These are phyloP conservation scores for Globisporangium perplexum DNA, from an alignment of 352 stramenopile genomes.

Conservation along the genomic window DNA sequence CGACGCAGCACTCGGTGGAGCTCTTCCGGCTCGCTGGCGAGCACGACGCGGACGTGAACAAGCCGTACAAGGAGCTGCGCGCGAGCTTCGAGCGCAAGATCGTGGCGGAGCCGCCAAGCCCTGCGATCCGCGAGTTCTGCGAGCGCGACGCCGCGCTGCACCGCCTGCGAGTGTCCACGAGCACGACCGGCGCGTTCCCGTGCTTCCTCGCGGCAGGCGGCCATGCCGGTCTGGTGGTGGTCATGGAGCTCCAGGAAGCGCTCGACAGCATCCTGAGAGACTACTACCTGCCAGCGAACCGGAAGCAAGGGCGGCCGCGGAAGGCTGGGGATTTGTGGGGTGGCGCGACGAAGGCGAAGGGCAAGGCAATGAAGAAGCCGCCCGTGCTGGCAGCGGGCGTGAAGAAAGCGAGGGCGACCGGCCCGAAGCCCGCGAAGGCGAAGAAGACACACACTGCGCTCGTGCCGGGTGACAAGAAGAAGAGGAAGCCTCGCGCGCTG, in stretches of 20 bases:
- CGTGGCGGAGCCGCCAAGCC: slow-evolving; percentile 35
- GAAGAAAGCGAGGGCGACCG: slow-evolving; percentile 19
- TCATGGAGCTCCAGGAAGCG: slow-evolving; percentile 60
- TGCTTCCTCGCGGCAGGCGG: slow-evolving; percentile 62
- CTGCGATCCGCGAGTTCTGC: slow-evolving; percentile 56
- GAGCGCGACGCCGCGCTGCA: slow-evolving; percentile 77
- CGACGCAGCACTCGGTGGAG: slow-evolving; percentile 61
- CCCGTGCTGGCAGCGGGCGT: neutral
- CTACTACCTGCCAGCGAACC: slow-evolving; percentile 41
- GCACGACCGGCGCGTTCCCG: slow-evolving; percentile 29
- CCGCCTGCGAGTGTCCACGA: slow-evolving; percentile 49
- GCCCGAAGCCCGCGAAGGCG: slow-evolving; percentile 22
- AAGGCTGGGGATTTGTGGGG: slow-evolving; percentile 5
- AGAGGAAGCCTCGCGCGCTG: neutral
- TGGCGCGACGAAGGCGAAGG: neutral
- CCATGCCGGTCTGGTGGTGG: slow-evolving; percentile 66
- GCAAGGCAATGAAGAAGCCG: slow-evolving; percentile 21
- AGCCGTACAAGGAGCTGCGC: slow-evolving; percentile 47
- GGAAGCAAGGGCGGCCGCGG: slow-evolving; percentile 43
- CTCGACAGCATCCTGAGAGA: slow-evolving; percentile 50
- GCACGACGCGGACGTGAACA: slow-evolving; percentile 43
- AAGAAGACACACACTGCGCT: slow-evolving; percentile 27
- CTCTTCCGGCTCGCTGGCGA: slow-evolving; percentile 56
- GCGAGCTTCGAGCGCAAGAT: slow-evolving; percentile 45
- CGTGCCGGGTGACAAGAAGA: slow-evolving; percentile 13